Conservation (phyloP, 805 yeast species). For the Saccharomycopsis amapae region DNA sequence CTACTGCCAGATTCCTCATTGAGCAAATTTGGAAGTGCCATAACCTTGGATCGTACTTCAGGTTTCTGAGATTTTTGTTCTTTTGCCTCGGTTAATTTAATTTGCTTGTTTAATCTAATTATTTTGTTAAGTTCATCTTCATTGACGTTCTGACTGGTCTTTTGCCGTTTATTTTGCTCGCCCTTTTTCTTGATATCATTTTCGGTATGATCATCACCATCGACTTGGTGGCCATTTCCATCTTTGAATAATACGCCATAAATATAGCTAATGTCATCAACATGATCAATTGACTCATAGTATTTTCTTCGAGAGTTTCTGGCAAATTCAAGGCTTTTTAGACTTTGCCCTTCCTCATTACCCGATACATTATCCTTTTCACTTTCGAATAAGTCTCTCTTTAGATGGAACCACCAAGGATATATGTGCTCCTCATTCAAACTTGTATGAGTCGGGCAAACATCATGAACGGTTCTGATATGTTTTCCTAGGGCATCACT, state of each 20-base stretch:
- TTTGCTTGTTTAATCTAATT: neutral
- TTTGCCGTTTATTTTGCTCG: neutral
- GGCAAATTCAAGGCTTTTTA: conserved; percentile 4
- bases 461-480: conserved; percentile 51
- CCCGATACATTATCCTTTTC: neutral
- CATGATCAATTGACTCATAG: neutral
- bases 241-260: conserved; percentile 4
- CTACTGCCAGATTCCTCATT: no score
- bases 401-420: conserved; percentile 10
- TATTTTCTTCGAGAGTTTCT: conserved; percentile 7
- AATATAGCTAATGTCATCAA: neutral
- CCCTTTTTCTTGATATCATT: neutral
- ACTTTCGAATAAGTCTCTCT: neutral
- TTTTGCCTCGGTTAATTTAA: neutral
- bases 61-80: neutral
- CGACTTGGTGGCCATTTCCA: no score
- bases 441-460: neutral
- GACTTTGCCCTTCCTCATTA: neutral
- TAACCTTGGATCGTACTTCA: no score
- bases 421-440: neutral
- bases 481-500: conserved; percentile 61
- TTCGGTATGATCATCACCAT: no score
- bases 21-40: no score
- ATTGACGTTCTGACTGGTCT: neutral
- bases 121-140: neutral